Conservation (phyloP, 768 basidiomycete genomes). For the Dentipellis fragilis region DNA sequence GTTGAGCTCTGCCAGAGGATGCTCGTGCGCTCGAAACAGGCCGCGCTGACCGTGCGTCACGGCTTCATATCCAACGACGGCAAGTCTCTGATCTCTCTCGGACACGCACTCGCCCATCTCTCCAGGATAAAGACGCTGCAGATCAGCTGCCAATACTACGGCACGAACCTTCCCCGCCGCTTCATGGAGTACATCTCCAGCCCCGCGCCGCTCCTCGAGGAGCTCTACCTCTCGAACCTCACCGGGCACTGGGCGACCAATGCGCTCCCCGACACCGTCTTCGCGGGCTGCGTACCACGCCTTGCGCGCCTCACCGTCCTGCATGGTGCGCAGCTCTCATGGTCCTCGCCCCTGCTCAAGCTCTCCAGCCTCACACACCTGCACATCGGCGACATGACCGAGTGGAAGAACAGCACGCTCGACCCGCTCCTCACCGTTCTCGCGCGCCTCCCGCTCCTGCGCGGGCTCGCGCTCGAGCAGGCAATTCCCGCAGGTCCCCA, state of each 20-base stretch:
- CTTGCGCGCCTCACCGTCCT: background rate
- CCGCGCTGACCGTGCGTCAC: background rate
- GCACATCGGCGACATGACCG: background rate
- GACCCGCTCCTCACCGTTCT: background rate
- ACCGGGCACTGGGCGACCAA: background rate
- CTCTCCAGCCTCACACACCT: background rate
- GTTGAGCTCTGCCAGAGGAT: background rate
- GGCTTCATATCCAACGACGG: background rate
- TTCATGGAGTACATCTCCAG: background rate
- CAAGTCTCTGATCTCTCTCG: background rate
- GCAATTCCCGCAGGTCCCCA: background rate
- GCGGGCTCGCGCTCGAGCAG: background rate
- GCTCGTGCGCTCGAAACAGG: background rate
- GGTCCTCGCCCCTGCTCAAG: background rate
- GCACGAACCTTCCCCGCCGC: background rate
- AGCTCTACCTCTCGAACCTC: background rate
- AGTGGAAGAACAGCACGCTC: background rate
- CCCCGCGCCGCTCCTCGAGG: background rate
- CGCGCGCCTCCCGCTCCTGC: background rate
- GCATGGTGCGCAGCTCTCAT: background rate
- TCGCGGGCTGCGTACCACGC: background rate
- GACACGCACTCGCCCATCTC: background rate
- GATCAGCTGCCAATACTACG: background rate
- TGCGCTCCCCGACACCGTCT: background rate
- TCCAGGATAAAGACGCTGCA: background rate